Percentiles rank a stretch among this genome's conserved stretches.
These are phyloP conservation scores for Eudorina sp. DNA, from an alignment of 139 green algal species.

Conservation along the genomic window DNA sequence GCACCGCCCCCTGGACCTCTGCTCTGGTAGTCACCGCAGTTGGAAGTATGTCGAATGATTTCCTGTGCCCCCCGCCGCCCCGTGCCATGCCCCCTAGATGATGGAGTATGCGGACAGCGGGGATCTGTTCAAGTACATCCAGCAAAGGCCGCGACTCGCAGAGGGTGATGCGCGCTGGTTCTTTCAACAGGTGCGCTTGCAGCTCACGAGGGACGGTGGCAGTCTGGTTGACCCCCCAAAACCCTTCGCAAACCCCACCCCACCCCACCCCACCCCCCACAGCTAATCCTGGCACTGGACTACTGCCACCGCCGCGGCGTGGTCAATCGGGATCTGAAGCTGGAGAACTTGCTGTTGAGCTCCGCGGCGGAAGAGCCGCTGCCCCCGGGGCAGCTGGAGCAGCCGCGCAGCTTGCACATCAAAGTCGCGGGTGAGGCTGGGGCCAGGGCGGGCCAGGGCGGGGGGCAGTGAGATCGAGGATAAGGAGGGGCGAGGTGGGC, in stretches of 20 bases:
- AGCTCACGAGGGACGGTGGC: too few relatives aligned
- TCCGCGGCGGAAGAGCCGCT: constrained; percentile 6
- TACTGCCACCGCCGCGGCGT: constrained; percentile 80
- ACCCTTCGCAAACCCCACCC: neutral
- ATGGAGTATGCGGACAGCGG: constrained; percentile 95
- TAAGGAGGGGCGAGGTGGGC: too few relatives aligned
- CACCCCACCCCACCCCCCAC: constrained; percentile 63
- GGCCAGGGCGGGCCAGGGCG: constrained; percentile 65
- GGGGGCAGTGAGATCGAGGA: too few relatives aligned
- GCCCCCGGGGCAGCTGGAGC: constrained; percentile 46
- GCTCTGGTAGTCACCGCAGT: too few relatives aligned
- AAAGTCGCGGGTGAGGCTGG: constrained; percentile 88
- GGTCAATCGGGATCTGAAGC: constrained; percentile 86
- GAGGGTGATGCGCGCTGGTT: constrained; percentile 86
- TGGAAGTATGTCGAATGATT: too few relatives aligned
- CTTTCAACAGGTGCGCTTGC: constrained; percentile 96
- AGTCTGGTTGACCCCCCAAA: too few relatives aligned
- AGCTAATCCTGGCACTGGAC: constrained; percentile 82
- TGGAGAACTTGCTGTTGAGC: constrained; percentile 92
- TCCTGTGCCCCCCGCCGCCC: too few relatives aligned
- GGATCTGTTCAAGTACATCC: constrained; percentile 95
- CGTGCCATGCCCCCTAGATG: constrained; percentile 22
- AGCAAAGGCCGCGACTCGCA: neutral
- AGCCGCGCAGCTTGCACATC: constrained; percentile 71
- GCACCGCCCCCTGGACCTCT: too few relatives aligned